Percentiles rank a stretch among this genome's conserved stretches.
phyloP scores from a whole-genome alignment of 768 basidiomycete species.

The Lentinus brumalis region DNA sequence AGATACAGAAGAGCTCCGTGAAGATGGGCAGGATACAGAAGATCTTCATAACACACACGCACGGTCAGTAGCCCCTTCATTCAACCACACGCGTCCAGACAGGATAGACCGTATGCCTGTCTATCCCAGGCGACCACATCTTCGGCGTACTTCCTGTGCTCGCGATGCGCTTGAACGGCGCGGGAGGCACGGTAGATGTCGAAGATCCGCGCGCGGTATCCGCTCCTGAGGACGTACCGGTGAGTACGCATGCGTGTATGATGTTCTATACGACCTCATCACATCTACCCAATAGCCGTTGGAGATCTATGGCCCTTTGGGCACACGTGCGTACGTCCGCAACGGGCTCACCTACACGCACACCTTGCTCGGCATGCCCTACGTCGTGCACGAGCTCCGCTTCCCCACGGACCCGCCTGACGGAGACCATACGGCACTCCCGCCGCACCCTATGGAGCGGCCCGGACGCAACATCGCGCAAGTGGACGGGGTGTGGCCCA shows the following conservation, averaged over 20 bases:
- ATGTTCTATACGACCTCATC: neutral
- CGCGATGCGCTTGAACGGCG: slow-evolving; percentile 70
- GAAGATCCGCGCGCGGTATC: slow-evolving; percentile 56
- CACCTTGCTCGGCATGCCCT: slow-evolving; percentile 63
- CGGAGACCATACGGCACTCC: slow-evolving; percentile 51
- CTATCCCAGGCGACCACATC: slow-evolving; percentile 74
- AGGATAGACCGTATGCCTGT: neutral
- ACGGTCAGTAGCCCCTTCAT: slow-evolving; percentile 50
- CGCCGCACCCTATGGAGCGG: slow-evolving; percentile 56
- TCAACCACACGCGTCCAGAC: neutral
- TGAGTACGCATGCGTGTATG: slow-evolving; percentile 10
- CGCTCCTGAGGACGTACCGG: slow-evolving; percentile 13
- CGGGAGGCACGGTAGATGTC: slow-evolving; percentile 60
- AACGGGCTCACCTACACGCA: slow-evolving; percentile 67
- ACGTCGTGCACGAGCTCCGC: slow-evolving; percentile 83
- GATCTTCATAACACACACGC: slow-evolving; percentile 88
- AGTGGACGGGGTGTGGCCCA: slow-evolving; percentile 61
- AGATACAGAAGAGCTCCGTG: slow-evolving; percentile 68
- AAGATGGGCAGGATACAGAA: slow-evolving; percentile 81
- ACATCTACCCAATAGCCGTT: slow-evolving; percentile 48
- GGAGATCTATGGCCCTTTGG: slow-evolving; percentile 86
- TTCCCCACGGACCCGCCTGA: slow-evolving; percentile 56
- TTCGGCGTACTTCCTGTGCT: slow-evolving; percentile 74
- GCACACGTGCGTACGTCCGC: slow-evolving; percentile 81
- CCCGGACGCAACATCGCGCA: slow-evolving; percentile 67